A percentile compares a stretch with the other conserved stretches of the same genome.
phyloP scores from a whole-genome alignment of 2,329 filamentous ascomycete species.

The Exophiala alcalophila region DNA sequence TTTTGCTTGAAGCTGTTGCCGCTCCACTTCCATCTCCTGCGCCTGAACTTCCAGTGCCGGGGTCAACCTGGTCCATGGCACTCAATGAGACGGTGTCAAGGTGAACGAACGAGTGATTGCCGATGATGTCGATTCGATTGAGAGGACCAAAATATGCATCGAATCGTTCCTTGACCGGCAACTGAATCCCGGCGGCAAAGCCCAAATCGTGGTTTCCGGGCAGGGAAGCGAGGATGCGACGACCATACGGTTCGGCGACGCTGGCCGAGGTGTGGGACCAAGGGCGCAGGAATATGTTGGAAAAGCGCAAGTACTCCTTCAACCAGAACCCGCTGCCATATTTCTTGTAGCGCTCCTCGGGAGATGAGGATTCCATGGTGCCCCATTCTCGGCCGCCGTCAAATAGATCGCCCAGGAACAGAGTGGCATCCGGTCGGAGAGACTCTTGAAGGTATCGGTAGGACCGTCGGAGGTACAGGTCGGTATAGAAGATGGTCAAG shows the following conservation, averaged over 20 bases:
- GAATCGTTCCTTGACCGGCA: slow-evolving; percentile 77
- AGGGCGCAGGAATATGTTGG: slow-evolving; percentile 74
- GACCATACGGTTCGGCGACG: slow-evolving; percentile 57
- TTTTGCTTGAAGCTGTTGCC: slow-evolving; percentile 51
- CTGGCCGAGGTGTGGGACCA: slow-evolving; percentile 56
- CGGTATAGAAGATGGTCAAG: slow-evolving; percentile 70
- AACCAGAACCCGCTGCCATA: slow-evolving; percentile 85
- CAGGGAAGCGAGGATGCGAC: slow-evolving; percentile 77
- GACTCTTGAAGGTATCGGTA: slow-evolving; percentile 74
- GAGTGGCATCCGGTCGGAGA: slow-evolving; percentile 78
- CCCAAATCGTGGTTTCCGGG: slow-evolving; percentile 96
- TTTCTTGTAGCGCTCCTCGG: slow-evolving; percentile 67
- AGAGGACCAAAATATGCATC: slow-evolving; percentile 82
- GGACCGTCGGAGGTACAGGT: slow-evolving; percentile 81
- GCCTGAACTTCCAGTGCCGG: slow-evolving; percentile 46
- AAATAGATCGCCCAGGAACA: slow-evolving; percentile 93
- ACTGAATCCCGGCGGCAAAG: slow-evolving; percentile 80
- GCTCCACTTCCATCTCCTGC: slow-evolving; percentile 38
- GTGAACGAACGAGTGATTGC: slow-evolving; percentile 93
- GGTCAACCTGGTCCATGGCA: slow-evolving; percentile 60
- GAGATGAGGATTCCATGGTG: slow-evolving; percentile 58
- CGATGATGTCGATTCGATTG: slow-evolving; percentile 87
- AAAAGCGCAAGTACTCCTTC: slow-evolving; percentile 79
- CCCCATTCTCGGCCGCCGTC: slow-evolving; percentile 96
- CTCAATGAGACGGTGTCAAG: slow-evolving; percentile 86